phyloP scores from a whole-genome alignment of 495 filamentous ascomycete species.

The Daldinia vernicosa region DNA sequence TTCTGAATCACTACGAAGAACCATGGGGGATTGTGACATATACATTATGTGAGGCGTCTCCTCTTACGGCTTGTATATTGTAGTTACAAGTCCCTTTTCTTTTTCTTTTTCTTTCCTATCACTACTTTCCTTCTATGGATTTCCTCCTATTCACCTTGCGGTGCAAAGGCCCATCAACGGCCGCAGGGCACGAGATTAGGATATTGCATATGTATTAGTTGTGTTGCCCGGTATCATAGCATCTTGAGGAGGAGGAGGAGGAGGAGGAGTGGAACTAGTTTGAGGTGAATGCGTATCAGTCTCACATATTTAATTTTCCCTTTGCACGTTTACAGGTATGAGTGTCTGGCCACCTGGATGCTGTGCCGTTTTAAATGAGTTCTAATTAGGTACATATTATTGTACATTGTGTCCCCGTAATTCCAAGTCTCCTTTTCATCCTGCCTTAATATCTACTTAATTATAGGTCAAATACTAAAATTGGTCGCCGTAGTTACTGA shows the following conservation, averaged over 20 bases:
- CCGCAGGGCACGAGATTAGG: background rate
- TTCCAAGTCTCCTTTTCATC: background rate
- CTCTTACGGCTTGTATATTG: background rate
- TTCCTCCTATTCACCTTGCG: background rate
- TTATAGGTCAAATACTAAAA: background rate
- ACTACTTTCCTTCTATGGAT: background rate
- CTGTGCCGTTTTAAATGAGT: background rate
- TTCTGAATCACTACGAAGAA: background rate
- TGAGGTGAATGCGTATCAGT: background rate
- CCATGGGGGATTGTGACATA: background rate
- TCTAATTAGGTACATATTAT: background rate
- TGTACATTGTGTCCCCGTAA: background rate
- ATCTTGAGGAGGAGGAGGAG: background rate
- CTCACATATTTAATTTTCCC: background rate
- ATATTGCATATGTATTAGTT: background rate
- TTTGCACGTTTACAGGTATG: background rate
- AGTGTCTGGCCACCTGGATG: background rate
- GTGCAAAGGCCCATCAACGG: background rate
- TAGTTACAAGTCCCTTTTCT: no score
- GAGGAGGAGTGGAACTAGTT: no score
- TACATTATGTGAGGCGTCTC: background rate
- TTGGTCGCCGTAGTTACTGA: background rate
- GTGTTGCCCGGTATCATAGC: background rate
- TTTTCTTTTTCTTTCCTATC: background rate
- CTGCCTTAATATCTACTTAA: background rate